Conservation (phyloP, 1,284 basidiomycete species). For the Malassezia caprae region DNA sequence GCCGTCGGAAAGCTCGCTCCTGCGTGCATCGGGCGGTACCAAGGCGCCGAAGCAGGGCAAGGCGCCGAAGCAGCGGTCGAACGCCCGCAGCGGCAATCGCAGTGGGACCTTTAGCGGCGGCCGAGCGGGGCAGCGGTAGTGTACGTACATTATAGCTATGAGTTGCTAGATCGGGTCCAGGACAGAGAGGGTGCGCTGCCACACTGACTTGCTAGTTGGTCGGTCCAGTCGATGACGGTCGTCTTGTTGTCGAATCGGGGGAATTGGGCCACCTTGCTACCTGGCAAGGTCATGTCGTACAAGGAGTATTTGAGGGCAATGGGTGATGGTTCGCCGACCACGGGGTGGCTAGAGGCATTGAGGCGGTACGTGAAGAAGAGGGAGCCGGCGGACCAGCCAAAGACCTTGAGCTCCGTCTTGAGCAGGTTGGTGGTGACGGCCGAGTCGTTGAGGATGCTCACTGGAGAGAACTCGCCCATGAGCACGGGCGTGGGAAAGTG, state of each 20-base stretch:
- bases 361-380: constrained; percentile 43
- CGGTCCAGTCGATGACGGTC: constrained; percentile 8
- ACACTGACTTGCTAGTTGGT: constrained; percentile 1
- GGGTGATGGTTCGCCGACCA: constrained; percentile 14
- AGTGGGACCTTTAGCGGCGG: constrained; percentile 9
- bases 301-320: constrained; percentile 29
- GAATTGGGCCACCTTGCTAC: constrained; percentile 2
- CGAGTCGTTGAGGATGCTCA: constrained; percentile 21
- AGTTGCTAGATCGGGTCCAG: background rate
- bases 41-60: background rate
- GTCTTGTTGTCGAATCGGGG: constrained; percentile 2
- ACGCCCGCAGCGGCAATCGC: constrained; percentile 8
- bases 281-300: constrained; percentile 19
- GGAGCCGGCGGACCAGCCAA: constrained; percentile 41
- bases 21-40: background rate
- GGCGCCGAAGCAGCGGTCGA: constrained; percentile 2
- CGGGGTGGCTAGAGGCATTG: constrained; percentile 19
- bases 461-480: constrained; percentile 35
- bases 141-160: background rate
- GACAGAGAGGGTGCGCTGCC: background rate
- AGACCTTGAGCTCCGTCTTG: constrained; percentile 35
- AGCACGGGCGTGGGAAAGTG: constrained; percentile 29
- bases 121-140: background rate
- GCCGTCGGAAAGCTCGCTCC: background rate
- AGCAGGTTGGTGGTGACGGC: constrained; percentile 20